phyloP scores from a whole-genome alignment of 2,329 filamentous ascomycete species.

The Pseudopithomyces chartarum region DNA sequence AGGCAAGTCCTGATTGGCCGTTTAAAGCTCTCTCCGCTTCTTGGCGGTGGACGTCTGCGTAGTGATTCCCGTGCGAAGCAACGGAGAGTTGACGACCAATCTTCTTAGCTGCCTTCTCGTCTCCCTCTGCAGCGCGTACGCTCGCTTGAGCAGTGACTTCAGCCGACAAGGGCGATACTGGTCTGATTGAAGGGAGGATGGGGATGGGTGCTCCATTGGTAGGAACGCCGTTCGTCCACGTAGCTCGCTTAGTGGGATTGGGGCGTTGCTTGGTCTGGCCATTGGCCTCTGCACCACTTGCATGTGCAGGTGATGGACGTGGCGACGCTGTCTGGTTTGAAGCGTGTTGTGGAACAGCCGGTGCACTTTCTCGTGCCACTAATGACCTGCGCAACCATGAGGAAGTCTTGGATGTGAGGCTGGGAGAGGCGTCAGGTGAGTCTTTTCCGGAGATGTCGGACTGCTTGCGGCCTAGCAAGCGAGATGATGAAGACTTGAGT shows the following conservation, averaged over 20 bases:
- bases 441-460: constrained; percentile 74
- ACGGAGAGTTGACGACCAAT: constrained; percentile 93
- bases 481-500: constrained; percentile 87
- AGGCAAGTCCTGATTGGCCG: constrained; percentile 75
- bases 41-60: constrained; percentile 85
- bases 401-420: constrained; percentile 76
- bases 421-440: constrained; percentile 61
- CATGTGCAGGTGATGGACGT: constrained; percentile 49
- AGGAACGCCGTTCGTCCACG: constrained; percentile 82
- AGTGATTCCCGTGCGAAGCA: constrained; percentile 90
- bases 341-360: constrained; percentile 58
- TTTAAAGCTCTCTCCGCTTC: constrained; percentile 91
- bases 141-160: constrained; percentile 88
- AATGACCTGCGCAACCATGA: constrained; percentile 96
- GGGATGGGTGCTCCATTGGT: constrained; percentile 88
- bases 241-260: constrained; percentile 78
- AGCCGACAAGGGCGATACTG: constrained; percentile 95
- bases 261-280: constrained; percentile 59
- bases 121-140: constrained; percentile 60
- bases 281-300: constrained; percentile 51
- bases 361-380: constrained; percentile 74
- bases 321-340: constrained; percentile 49
- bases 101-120: constrained; percentile 80
- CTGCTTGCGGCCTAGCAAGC: constrained; percentile 85
- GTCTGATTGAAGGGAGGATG: constrained; percentile 90